Conservation (phyloP, 441 rosid genomes). For the Aquilaria agallochum region DNA sequence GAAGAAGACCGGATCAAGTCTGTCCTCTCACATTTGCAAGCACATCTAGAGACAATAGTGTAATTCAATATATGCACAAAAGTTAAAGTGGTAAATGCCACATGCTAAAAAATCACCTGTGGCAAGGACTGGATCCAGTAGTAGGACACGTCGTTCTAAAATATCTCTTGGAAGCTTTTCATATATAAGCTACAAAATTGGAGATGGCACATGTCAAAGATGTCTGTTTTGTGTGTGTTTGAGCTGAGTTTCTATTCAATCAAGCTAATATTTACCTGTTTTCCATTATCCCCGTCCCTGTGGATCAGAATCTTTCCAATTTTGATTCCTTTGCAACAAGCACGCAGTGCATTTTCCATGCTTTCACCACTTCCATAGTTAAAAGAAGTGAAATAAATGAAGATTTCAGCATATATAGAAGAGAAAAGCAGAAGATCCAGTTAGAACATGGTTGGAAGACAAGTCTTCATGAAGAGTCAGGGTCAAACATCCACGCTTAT, state of each 20-base stretch:
- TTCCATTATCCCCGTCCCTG: constrained; percentile 89
- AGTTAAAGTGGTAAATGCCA: constrained; percentile 14
- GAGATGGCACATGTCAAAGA: not conserved
- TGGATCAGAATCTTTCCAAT: constrained; percentile 89
- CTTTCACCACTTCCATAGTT: constrained; percentile 73
- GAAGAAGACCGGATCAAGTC: no score
- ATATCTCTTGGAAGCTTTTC: constrained; percentile 95
- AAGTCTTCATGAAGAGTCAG: constrained; percentile 10
- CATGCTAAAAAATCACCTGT: constrained; percentile 43
- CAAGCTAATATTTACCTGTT: constrained; percentile 40
- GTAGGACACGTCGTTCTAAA: constrained; percentile 91
- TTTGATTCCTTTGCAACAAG: constrained; percentile 90
- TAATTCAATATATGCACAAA: constrained; percentile 1
- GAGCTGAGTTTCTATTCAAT: not conserved
- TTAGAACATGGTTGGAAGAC: not conserved
- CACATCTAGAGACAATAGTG: no score
- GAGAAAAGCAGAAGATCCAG: constrained; percentile 1
- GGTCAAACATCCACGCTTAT: constrained; percentile 12
- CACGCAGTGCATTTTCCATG: constrained; percentile 94
- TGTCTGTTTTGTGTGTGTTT: not conserved
- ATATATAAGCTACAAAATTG: constrained; percentile 64
- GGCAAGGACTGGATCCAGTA: constrained; percentile 95
- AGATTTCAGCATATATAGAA: not conserved
- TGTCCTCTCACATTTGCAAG: no score
- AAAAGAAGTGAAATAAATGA: no score